phyloP scores from a whole-genome alignment of 2,329 filamentous ascomycete species.

The Fusarium torreyae region DNA sequence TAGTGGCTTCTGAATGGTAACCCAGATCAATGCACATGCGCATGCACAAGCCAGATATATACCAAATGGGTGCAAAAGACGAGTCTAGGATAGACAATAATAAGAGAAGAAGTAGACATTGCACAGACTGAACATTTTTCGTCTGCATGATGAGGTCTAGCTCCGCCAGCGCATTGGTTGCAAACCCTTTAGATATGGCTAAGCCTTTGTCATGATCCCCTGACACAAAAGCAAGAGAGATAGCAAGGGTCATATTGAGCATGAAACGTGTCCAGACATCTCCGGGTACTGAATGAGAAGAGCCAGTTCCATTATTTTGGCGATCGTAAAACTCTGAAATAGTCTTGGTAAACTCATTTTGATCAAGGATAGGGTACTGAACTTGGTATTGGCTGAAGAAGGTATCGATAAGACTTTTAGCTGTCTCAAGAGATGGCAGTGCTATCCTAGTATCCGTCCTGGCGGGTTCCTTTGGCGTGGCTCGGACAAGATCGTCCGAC shows the following conservation, averaged over 20 bases:
- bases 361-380: slow-evolving; percentile 20
- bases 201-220: slow-evolving; percentile 11
- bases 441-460: background rate
- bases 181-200: slow-evolving; percentile 4
- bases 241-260: slow-evolving; percentile 26
- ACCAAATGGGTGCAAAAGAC: slow-evolving; percentile 15
- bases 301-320: background rate
- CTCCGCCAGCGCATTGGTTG: slow-evolving; percentile 17
- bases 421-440: slow-evolving; percentile 7
- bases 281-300: accelerated
- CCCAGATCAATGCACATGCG: slow-evolving; percentile 25
- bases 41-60: slow-evolving; percentile 26
- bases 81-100: slow-evolving; percentile 19
- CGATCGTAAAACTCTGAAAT: slow-evolving; percentile 7
- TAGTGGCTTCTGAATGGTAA: slow-evolving; percentile 19
- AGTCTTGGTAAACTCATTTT: slow-evolving; percentile 1
- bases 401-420: background rate
- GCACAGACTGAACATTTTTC: slow-evolving; percentile 16
- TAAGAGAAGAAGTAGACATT: slow-evolving; percentile 10
- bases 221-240: slow-evolving; percentile 13
- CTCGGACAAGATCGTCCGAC: background rate
- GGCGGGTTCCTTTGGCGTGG: background rate
- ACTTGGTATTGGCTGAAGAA: slow-evolving; percentile 24
- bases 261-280: slow-evolving; percentile 19
- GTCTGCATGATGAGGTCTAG: slow-evolving; percentile 18